phyloP scores from a whole-genome alignment of 1,284 basidiomycete genomes.

The Prillingera fragicola region DNA sequence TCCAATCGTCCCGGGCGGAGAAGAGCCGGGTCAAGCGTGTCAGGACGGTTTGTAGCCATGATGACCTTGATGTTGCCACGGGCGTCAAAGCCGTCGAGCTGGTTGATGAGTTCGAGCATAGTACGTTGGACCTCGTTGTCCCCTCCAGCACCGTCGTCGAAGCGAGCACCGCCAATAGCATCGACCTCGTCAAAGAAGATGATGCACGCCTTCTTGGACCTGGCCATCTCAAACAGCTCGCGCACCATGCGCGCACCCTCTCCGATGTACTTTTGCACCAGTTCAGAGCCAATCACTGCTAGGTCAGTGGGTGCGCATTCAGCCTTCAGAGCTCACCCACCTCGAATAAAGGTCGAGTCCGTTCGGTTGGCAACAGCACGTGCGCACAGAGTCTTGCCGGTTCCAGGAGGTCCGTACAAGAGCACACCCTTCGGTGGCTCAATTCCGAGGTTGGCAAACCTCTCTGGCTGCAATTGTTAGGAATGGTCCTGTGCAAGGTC shows the following conservation, averaged over 20 bases:
- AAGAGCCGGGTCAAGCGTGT: slow-evolving; percentile 95
- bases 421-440: slow-evolving; percentile 98
- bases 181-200: slow-evolving; percentile 95
- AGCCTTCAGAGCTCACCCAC: slow-evolving; percentile 10
- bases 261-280: slow-evolving; percentile 99
- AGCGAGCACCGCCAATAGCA: slow-evolving; percentile 96
- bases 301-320: background rate
- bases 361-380: slow-evolving; percentile 98
- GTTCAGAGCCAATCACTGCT: slow-evolving; percentile 79
- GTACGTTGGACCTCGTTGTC: slow-evolving; percentile 99
- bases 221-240: slow-evolving; percentile 98
- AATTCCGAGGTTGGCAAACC: slow-evolving; percentile 96
- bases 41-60: slow-evolving; percentile 98
- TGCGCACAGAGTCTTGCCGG: slow-evolving; percentile 97
- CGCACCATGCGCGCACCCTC: slow-evolving; percentile 99
- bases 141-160: slow-evolving; percentile 97
- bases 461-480: slow-evolving; percentile 68
- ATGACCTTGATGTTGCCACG: slow-evolving; percentile 99
- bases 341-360: slow-evolving; percentile 98
- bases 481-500: background rate
- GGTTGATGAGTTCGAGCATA: slow-evolving; percentile 99
- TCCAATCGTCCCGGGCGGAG: slow-evolving; percentile 94
- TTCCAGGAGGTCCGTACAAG: slow-evolving; percentile 91
- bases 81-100: slow-evolving; percentile 97
- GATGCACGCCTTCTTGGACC: slow-evolving; percentile 98